phyloP scores from a whole-genome alignment of 345 rosid genomes.

The Firmiana major region DNA sequence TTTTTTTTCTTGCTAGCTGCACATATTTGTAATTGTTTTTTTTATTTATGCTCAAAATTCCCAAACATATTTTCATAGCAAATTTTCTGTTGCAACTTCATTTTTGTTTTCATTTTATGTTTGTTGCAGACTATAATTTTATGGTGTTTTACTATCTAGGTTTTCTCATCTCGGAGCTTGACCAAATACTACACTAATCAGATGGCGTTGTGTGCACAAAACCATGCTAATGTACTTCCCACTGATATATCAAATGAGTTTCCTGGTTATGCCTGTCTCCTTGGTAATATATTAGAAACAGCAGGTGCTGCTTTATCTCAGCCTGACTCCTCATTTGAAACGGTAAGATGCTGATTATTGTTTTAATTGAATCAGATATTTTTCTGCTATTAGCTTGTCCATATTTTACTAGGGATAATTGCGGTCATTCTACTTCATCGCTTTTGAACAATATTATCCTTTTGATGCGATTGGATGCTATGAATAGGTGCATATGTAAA shows the following conservation, averaged over 20 bases:
- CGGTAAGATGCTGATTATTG: conserved; percentile 43
- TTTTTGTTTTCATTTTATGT: background rate
- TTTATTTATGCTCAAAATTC: background rate
- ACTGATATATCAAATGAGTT: conserved; percentile 50
- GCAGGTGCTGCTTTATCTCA: conserved; percentile 71
- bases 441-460: background rate
- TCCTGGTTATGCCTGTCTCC: conserved; percentile 86
- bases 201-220: conserved; percentile 62
- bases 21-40: background rate
- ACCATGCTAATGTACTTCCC: conserved; percentile 58
- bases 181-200: conserved; percentile 73
- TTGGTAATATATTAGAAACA: conserved; percentile 81
- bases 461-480: background rate
- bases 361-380: conserved; percentile 4
- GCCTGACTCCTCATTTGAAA: conserved; percentile 75
- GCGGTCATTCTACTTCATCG: background rate
- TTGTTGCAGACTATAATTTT: conserved; percentile 19
- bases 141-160: conserved; percentile 44
- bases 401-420: too few relatives aligned
- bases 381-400: conserved; percentile 3
- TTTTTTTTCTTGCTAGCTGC: background rate
- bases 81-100: background rate
- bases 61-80: background rate
- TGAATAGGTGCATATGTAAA: background rate
- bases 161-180: conserved; percentile 55